Evolutionary conservation across 202 grass and related monocot genomes (phyloP).

Genomic region (Schoenoplectus triqueter): DNA sequence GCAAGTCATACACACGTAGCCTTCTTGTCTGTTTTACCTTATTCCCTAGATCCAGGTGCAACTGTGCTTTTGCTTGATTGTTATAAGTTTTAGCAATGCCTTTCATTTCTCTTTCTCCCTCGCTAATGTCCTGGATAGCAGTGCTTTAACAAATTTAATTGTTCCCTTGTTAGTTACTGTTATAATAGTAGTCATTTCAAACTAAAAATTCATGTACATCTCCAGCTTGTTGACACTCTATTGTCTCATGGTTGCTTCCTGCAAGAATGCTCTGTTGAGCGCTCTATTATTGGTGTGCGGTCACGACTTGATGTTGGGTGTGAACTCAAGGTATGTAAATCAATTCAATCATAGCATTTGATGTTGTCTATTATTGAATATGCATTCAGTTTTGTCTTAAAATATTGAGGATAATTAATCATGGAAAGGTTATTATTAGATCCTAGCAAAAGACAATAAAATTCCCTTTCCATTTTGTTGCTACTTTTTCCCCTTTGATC

Average conservation of each 20-base stretch:
- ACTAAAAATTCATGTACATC: conserved; percentile 2
- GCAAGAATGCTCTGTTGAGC: conserved; percentile 55
- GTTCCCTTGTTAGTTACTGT: not conserved
- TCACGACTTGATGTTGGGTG: conserved; percentile 53
- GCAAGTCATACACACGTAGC: not conserved
- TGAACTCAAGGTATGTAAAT: conserved; percentile 58
- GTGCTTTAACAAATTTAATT: not conserved
- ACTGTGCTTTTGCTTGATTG: not conserved
- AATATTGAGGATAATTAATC: not conserved
- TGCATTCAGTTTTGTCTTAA: not conserved
- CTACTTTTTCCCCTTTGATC: not conserved
- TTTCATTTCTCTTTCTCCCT: not conserved
- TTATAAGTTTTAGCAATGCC: not conserved
- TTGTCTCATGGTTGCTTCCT: conserved; percentile 80
- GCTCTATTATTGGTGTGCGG: conserved; percentile 65
- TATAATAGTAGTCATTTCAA: not conserved
- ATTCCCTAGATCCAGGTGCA: not conserved
- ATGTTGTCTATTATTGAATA: not conserved
- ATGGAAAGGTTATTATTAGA: not conserved
- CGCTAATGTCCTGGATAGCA: not conserved
- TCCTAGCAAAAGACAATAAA: not conserved
- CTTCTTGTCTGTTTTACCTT: not conserved
- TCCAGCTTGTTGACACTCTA: conserved; percentile 54
- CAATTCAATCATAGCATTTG: not conserved
- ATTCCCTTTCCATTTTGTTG: not conserved